Base-by-base conservation (phyloP, 208 protist genomes). In the Strigomonas culicis region DNA sequence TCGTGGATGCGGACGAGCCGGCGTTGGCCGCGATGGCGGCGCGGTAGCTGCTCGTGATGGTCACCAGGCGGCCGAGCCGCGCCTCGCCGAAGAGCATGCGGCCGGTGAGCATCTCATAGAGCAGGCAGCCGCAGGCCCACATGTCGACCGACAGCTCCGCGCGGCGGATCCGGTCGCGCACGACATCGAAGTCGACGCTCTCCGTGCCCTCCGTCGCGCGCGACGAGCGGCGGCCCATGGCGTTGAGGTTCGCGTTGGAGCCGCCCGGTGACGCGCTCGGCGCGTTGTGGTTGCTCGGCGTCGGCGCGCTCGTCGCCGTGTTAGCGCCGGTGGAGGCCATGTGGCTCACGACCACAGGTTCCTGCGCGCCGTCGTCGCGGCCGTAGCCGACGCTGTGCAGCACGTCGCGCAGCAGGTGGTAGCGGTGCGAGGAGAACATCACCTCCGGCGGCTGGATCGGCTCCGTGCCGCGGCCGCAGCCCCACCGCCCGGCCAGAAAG, bases 71-170 rank as follows among this genome's bases (percentile, higher is more conserved):
- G n/a, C 75, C 79, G 41, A 94, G 57, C 1, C 77, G 75, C 34
- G 57, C 80, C 34, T 87, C 81, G 30, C 81, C 85, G 71, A 94
- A 94, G 27, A 94, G 75, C 80, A 88, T 85, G 47, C 75, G 74
- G 3, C 88, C 88, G 2, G 85, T 92, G 8, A 94, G 77, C 43
- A 94, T 68, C 65, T 94, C 88, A 70, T 92, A 92, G 25, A 94
- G 74, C 27, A 92, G 55, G 51, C 88, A 94, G 24, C 88, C 88
- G 50, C 84, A 92, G 28, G 70, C 74, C 88, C 88, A 94, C 55
- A 94, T 82, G 60, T 94, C 88, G 10, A 77, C 84, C 10, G 88
- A 80, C 41, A 92, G 69, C 66, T 91, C 88, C 10, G 68, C 74
- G 27, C 68, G 69, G 17, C 72, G 75, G 41, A 89, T 34, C 22